phyloP scores from a whole-genome alignment of 768 basidiomycete genomes.

The Udeniomyces megalosporus region DNA sequence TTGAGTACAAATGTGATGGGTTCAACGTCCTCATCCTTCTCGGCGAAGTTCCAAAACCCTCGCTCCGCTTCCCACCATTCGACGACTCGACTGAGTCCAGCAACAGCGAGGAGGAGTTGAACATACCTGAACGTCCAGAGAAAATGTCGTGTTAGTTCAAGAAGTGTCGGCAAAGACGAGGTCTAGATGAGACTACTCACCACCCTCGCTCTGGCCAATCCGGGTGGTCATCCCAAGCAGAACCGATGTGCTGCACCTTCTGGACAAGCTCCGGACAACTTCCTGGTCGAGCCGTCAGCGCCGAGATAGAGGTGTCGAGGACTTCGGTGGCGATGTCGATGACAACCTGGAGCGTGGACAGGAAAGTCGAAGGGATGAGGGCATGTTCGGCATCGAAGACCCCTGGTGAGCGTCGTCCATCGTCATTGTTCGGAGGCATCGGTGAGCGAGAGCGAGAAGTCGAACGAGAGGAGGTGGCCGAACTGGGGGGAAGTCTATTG shows the following conservation, averaged over 20 bases:
- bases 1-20: conserved; percentile 87
- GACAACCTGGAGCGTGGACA: conserved; percentile 76
- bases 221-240: conserved; percentile 91
- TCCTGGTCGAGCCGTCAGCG: conserved; percentile 73
- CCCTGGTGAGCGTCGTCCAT: conserved; percentile 31
- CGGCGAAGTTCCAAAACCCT: conserved; percentile 96
- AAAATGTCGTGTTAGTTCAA: neutral
- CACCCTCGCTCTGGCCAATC: conserved; percentile 96
- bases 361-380: conserved; percentile 35
- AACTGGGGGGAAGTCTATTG: neutral
- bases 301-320: conserved; percentile 68
- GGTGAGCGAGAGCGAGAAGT: conserved; percentile 91
- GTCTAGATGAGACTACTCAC: conserved; percentile 25
- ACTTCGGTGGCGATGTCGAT: conserved; percentile 88
- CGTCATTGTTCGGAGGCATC: conserved; percentile 48
- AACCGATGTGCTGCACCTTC: conserved; percentile 77
- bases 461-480: conserved; percentile 51
- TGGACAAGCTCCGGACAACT: conserved; percentile 72
- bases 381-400: conserved; percentile 1
- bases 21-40: conserved; percentile 58
- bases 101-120: conserved; percentile 84
- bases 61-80: conserved; percentile 99
- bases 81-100: conserved; percentile 85
- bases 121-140: conserved; percentile 48
- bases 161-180: neutral